phyloP scores from a whole-genome alignment of 148 eudicot genomes.

The Suaeda aralocaspica region DNA sequence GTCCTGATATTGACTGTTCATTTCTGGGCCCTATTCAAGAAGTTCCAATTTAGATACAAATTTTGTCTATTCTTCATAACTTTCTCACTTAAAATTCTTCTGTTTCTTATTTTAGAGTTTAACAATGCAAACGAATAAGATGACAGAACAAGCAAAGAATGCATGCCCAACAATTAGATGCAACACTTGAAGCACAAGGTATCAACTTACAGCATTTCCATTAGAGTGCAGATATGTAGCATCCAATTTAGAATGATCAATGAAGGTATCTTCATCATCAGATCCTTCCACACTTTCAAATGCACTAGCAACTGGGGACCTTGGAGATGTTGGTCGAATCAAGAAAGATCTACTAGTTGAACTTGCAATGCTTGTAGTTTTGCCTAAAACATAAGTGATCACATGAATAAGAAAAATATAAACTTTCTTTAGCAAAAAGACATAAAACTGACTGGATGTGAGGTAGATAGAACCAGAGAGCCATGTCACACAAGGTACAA shows the following conservation, averaged over 20 bases:
- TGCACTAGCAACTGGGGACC: slow-evolving; percentile 94
- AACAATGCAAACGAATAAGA: not conserved
- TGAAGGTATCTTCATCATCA: slow-evolving; percentile 77
- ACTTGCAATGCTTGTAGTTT: slow-evolving; percentile 46
- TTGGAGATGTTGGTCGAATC: slow-evolving; percentile 84
- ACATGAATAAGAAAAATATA: slow-evolving; percentile 8
- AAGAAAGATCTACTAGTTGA: slow-evolving; percentile 54
- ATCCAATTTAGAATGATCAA: slow-evolving; percentile 50
- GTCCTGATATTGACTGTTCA: slow-evolving; percentile 45
- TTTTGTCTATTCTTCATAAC: not conserved
- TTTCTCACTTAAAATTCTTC: not conserved
- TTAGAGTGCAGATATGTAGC: slow-evolving; percentile 51
- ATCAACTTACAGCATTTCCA: slow-evolving; percentile 68
- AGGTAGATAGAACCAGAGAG: not conserved
- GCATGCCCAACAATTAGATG: too few relatives aligned
- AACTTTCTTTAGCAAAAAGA: not conserved
- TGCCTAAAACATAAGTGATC: slow-evolving; percentile 36
- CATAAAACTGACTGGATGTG: not conserved
- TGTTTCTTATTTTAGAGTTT: not conserved
- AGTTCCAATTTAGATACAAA: not conserved
- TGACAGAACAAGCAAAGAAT: not conserved
- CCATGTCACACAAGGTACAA: not conserved
- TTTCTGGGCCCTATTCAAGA: slow-evolving; percentile 35
- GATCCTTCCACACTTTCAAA: slow-evolving; percentile 95
- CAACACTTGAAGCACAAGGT: not conserved